phyloP scores from a whole-genome alignment of 495 filamentous ascomycete species.

The Aspergillus bertholletiae region DNA sequence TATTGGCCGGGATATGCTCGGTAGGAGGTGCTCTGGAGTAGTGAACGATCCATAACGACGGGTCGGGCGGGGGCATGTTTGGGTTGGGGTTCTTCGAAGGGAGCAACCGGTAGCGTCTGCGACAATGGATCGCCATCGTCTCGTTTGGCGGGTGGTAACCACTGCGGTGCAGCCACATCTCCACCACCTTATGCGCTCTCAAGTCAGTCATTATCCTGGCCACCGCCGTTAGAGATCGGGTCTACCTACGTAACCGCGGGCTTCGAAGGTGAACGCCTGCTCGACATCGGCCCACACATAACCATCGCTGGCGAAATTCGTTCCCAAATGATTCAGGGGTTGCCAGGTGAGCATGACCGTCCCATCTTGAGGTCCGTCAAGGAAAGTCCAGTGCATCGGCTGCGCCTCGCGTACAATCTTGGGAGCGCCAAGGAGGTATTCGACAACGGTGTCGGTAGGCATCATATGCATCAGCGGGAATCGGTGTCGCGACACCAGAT shows the following conservation, averaged over 20 bases:
- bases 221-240: not conserved
- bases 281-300: conserved; percentile 85
- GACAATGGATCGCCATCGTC: conserved; percentile 63
- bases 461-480: conserved; percentile 66
- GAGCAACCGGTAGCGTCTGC: conserved; percentile 79
- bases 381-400: conserved; percentile 87
- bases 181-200: conserved; percentile 51
- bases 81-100: conserved; percentile 57
- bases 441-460: conserved; percentile 65
- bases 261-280: conserved; percentile 62
- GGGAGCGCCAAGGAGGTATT: conserved; percentile 75
- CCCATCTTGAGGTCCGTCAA: conserved; percentile 77
- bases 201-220: conserved; percentile 6
- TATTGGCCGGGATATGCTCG: conserved; percentile 63
- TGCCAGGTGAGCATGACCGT: conserved; percentile 85
- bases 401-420: conserved; percentile 70
- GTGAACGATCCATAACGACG: conserved; percentile 90
- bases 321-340: conserved; percentile 60
- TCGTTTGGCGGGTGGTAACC: conserved; percentile 71
- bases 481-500: conserved; percentile 72
- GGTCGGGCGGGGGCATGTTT: conserved; percentile 64
- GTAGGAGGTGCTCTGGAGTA: conserved; percentile 70
- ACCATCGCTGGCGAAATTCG: conserved; percentile 81
- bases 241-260: conserved; percentile 69
- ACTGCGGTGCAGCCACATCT: conserved; percentile 75